Evolutionary conservation across 2,329 filamentous ascomycete genomes (phyloP).

Genomic region (Hymenoscyphus salicellus): DNA sequence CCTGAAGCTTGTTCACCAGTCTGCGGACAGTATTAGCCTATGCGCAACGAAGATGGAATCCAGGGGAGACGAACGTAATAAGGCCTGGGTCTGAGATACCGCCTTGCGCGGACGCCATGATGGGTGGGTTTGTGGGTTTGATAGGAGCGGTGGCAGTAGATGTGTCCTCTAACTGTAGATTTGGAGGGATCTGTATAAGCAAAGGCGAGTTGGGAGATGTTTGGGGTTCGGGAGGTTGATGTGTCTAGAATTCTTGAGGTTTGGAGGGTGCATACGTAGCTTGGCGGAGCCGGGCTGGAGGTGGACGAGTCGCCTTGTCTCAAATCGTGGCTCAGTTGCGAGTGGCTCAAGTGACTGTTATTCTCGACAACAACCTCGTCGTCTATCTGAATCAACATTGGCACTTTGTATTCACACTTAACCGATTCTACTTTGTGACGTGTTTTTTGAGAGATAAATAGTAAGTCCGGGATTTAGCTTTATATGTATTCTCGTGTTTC

Average conservation of each 20-base stretch:
- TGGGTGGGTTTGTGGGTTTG: constrained; percentile 14
- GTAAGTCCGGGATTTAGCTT: neutral
- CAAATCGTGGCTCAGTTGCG: neutral
- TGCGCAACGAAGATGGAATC: constrained; percentile 26
- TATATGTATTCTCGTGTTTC: neutral
- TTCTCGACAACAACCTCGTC: neutral
- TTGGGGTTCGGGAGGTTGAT: neutral
- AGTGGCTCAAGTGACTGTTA: neutral
- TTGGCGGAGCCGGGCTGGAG: neutral
- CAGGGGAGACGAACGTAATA: constrained; percentile 53
- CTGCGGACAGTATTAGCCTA: constrained; percentile 40
- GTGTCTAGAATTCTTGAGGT: constrained; percentile 6
- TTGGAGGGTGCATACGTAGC: constrained; percentile 16
- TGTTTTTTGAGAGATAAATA: neutral
- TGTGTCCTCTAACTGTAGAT: constrained; percentile 7
- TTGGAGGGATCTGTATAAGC: constrained; percentile 6
- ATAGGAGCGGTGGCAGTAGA: constrained; percentile 11
- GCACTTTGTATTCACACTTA: neutral
- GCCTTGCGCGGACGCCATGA: constrained; percentile 41
- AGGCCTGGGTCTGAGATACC: constrained; percentile 65
- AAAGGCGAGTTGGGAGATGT: constrained; percentile 7
- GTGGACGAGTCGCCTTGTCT: constrained; percentile 6
- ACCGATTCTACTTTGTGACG: neutral
- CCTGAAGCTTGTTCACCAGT: constrained; percentile 97
- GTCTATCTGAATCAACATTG: neutral